These are phyloP conservation scores for Sporobolomyces phaffii DNA, from an alignment of 768 basidiomycete species.

Conservation along the genomic window DNA sequence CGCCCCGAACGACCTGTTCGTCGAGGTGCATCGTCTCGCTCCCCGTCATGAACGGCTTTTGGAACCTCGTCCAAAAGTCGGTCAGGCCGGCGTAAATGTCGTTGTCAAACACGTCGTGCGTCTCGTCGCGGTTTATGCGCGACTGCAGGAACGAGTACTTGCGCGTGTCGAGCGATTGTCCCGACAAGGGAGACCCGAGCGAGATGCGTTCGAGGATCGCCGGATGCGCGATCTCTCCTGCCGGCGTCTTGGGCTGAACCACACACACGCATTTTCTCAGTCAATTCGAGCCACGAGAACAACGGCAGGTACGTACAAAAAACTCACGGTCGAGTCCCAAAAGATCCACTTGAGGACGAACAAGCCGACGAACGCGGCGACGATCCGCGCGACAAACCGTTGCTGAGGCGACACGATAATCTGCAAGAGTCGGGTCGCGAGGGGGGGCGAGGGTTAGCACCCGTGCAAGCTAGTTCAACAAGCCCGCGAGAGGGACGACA, in stretches of 20 bases:
- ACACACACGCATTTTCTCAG: neutral
- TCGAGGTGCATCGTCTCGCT: slow-evolving; percentile 83
- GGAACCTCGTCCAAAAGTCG: slow-evolving; percentile 90
- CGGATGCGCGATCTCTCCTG: slow-evolving; percentile 43
- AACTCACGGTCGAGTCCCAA: slow-evolving; percentile 34
- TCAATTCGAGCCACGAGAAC: neutral
- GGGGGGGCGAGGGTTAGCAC: neutral
- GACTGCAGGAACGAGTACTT: slow-evolving; percentile 80
- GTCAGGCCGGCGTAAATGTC: slow-evolving; percentile 67
- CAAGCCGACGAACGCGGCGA: slow-evolving; percentile 41
- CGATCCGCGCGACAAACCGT: slow-evolving; percentile 43
- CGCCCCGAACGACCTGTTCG: slow-evolving; percentile 75
- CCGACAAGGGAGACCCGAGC: slow-evolving; percentile 50
- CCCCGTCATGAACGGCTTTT: slow-evolving; percentile 77
- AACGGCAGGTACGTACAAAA: too few species aligned
- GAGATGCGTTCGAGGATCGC: slow-evolving; percentile 59
- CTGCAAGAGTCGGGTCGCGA: too few species aligned
- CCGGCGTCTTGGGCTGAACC: slow-evolving; percentile 39
- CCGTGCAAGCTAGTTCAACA: too few species aligned
- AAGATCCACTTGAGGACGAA: slow-evolving; percentile 41
- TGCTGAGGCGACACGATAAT: slow-evolving; percentile 38
- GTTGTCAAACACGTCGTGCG: slow-evolving; percentile 65
- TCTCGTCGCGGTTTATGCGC: slow-evolving; percentile 76
- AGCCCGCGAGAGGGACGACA: too few species aligned
- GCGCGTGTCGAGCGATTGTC: slow-evolving; percentile 80